Conservation (phyloP, 2,329 filamentous ascomycete genomes). For the Leptosphaerulina australis region DNA sequence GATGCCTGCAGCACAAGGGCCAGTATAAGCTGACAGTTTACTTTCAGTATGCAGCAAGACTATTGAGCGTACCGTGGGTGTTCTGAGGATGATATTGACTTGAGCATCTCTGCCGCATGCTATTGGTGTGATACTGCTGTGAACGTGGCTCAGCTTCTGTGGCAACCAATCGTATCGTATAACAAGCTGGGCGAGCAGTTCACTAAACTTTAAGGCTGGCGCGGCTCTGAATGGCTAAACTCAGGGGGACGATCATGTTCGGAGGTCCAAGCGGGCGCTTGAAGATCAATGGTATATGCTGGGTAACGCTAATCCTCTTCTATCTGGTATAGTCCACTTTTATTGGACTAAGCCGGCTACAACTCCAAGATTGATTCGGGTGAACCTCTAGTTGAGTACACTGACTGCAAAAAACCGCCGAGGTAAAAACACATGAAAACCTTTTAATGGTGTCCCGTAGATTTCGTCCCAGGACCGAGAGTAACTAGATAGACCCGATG, state of each 20-base stretch:
- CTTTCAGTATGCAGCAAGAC: background rate
- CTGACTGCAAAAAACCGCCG: background rate
- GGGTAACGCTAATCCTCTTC: background rate
- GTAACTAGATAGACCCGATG: background rate
- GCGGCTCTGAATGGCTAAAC: slow-evolving; percentile 3
- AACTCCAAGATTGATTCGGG: background rate
- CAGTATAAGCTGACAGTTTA: background rate
- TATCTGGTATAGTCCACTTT: background rate
- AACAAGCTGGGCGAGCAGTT: slow-evolving; percentile 12
- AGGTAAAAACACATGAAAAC: background rate
- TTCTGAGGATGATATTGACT: background rate
- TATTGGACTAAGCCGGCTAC: background rate
- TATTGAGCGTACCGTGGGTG: background rate
- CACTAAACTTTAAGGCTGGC: slow-evolving; percentile 7
- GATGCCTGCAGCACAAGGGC: background rate
- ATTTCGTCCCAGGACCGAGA: background rate
- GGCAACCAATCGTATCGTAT: background rate
- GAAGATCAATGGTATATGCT: slow-evolving; percentile 4
- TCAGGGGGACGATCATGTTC: slow-evolving; percentile 6
- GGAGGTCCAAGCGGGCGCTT: background rate
- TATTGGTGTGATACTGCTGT: background rate
- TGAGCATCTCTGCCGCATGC: too few relatives aligned
- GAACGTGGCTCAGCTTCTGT: background rate
- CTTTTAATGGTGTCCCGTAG: background rate
- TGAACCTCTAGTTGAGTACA: background rate